Conservation (phyloP, 2,329 filamentous ascomycete species). For the Colletotrichum sp. region DNA sequence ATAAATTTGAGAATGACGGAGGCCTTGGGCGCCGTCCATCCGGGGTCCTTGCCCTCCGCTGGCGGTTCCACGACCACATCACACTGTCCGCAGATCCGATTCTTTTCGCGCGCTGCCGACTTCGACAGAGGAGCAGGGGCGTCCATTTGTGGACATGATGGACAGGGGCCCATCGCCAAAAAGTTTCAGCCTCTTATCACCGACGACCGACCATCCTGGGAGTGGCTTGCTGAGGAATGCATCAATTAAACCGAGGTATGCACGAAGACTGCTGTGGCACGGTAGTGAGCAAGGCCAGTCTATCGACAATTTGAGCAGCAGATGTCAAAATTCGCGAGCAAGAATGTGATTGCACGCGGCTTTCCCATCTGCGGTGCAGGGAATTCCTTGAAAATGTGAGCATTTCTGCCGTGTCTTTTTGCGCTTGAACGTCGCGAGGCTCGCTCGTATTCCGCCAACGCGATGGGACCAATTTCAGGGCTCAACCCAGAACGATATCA, state of each 20-base stretch:
- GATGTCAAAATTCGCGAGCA: neutral
- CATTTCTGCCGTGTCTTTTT: neutral
- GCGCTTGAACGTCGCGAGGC: neutral
- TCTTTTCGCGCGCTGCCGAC: neutral
- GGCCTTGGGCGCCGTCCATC: neutral
- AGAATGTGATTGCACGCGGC: neutral
- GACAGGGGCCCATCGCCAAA: neutral
- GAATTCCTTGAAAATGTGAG: neutral
- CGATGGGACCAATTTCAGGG: neutral
- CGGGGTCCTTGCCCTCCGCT: neutral
- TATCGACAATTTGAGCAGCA: neutral
- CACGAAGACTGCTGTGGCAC: neutral
- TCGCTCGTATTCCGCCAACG: neutral
- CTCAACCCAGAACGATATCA: neutral
- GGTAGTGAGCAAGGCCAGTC: neutral
- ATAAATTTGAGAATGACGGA: neutral
- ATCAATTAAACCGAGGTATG: neutral
- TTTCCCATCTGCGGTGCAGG: neutral
- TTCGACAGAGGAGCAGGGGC: neutral
- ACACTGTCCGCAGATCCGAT: neutral
- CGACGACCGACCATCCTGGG: neutral
- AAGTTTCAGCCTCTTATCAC: constrained; percentile 10
- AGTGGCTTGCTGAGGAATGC: neutral
- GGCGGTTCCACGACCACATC: neutral
- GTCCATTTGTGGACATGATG: neutral